These are phyloP conservation scores for Xylaria palmicola DNA, from an alignment of 495 filamentous ascomycete genomes.

Conservation along the genomic window DNA sequence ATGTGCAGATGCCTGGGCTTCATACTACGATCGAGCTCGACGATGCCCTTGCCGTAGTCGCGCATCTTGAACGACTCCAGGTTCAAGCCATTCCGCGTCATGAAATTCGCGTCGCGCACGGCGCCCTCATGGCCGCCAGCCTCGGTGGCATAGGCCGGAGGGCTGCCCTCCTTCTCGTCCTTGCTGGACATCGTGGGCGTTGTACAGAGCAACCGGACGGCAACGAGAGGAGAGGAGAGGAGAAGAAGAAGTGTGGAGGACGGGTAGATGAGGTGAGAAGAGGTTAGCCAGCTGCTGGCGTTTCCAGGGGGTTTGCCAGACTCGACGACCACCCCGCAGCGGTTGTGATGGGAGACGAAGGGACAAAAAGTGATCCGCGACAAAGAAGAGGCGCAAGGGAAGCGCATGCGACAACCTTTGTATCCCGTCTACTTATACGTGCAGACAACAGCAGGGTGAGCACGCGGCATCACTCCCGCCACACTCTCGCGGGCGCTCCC, in stretches of 20 bases:
- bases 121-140: slow-evolving; percentile 8
- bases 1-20: slow-evolving; percentile 69
- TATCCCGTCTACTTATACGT: slow-evolving; percentile 8
- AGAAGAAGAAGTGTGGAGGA: not conserved
- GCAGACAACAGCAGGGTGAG: not conserved
- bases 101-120: slow-evolving; percentile 36
- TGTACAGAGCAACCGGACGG: not conserved
- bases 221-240: not conserved
- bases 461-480: too few species aligned
- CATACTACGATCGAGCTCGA: slow-evolving; percentile 58
- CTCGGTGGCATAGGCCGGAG: slow-evolving; percentile 20
- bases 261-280: not conserved
- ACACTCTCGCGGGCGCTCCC: too few species aligned
- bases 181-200: slow-evolving; percentile 18
- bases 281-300: not conserved
- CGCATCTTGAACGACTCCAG: slow-evolving; percentile 50
- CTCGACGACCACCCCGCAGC: not conserved
- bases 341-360: not conserved
- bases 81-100: slow-evolving; percentile 53
- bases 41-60: slow-evolving; percentile 33
- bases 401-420: not conserved
- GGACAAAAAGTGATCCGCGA: slow-evolving; percentile 1
- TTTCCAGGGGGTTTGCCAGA: not conserved
- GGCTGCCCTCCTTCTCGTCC: slow-evolving; percentile 28
- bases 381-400: slow-evolving; percentile 5